Base-by-base conservation (phyloP, 805 yeast genomes). In the Cephaloascus fragrans region DNA sequence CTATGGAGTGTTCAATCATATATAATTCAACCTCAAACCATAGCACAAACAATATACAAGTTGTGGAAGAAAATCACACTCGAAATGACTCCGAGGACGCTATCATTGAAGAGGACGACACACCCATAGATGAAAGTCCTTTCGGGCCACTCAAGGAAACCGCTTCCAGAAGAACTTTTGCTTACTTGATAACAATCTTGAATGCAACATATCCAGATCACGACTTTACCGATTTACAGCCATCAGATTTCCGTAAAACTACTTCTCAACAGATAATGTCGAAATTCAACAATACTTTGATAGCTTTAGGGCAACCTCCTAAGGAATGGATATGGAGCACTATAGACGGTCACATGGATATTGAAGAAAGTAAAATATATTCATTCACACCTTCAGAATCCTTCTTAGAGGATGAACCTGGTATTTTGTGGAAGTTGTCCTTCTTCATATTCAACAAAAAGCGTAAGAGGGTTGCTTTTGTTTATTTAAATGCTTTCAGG, bases 121-220 rank as follows among this genome's bases (percentile, higher is more conserved):
- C 51, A 18, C 50, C 47, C 26, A 56, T 67, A 35, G 71, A 68
- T 34, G 69, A 60, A 36, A 58, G 87, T 2, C 97, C 97, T 1
- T 93, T 93, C 62, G 98, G 98, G 0, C 95, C 97, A 0, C 68
- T 93, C 26, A 83, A 82, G 51, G 82, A 81, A 49, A 76, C 82
- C n/a, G 78, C 93, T 1, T 83, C 95, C 35, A 73, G 96, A 46
- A 82, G 87, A 57, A 80, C 89, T 2, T 93, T 90, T 64, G 93
- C 96, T 0, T 85, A 89, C 53, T 65, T 93, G 36, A 85, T 93
- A 42, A 93, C 95, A 1, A 88, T 89, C 28, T 68, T 93, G 39
- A 93, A 93, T 57, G 84, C 94, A 5, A 81, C 94, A 3, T 90
- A 85, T 54, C 97, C 98, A 1, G 98, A 93, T 56, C 96, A 93